phyloP scores from a whole-genome alignment of 345 rosid genomes.

The Gossypium sturtianum region DNA sequence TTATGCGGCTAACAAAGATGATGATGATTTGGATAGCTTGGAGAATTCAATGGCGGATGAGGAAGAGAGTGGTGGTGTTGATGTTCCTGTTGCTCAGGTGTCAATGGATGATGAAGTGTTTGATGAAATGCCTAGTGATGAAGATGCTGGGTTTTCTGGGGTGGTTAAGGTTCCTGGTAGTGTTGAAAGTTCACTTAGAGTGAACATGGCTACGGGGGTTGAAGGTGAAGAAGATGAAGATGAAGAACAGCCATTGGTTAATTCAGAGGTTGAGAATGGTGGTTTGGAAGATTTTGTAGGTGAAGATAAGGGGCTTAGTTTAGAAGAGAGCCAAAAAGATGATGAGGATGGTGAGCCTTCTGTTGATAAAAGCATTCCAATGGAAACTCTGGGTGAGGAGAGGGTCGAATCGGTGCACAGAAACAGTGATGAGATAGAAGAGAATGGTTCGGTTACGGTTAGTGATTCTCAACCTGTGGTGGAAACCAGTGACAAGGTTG shows the following conservation, averaged over 20 bases:
- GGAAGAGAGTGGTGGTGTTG: conserved; percentile 26
- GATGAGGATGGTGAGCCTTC: conserved; percentile 7
- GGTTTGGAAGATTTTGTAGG: conserved; percentile 11
- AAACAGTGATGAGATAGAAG: not conserved
- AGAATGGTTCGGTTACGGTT: conserved; percentile 1
- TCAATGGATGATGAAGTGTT: conserved; percentile 57
- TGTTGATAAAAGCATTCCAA: conserved; percentile 18
- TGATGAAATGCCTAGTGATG: conserved; percentile 27
- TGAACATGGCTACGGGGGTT: no score
- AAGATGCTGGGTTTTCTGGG: conserved; percentile 22
- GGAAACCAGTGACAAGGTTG: not conserved
- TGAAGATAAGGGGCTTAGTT: conserved; percentile 7
- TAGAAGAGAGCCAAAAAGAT: conserved; percentile 16
- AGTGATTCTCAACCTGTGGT: conserved; percentile 2
- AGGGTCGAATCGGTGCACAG: not conserved
- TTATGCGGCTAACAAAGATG: conserved; percentile 32
- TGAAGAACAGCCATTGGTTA: not conserved
- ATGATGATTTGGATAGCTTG: conserved; percentile 12
- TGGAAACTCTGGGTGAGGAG: conserved; percentile 10
- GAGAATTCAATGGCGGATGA: conserved; percentile 20
- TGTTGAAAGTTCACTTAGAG: conserved; percentile 23
- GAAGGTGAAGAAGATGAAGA: conserved; percentile 1
- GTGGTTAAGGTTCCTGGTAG: conserved; percentile 26
- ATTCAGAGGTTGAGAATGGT: conserved; percentile 4
- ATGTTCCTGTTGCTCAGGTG: conserved; percentile 56